Conservation (phyloP, 495 filamentous ascomycete genomes). For the Neurospora tetraspora region DNA sequence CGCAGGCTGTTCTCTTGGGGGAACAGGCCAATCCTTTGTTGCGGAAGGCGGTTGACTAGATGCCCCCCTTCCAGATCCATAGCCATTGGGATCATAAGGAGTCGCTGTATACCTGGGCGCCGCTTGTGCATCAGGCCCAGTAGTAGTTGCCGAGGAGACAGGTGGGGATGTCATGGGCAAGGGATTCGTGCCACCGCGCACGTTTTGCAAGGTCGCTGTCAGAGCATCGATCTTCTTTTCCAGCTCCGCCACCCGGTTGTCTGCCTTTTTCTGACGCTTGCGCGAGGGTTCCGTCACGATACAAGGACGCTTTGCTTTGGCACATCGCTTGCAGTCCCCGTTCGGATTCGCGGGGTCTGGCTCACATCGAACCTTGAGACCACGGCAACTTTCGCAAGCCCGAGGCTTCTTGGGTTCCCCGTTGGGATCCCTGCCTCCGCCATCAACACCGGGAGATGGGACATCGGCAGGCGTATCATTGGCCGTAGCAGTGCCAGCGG, state of each 20-base stretch:
- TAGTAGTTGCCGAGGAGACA: constrained; percentile 8
- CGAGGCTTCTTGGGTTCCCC: constrained; percentile 65
- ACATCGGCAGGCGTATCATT: neutral
- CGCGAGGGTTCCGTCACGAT: constrained; percentile 72
- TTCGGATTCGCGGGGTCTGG: constrained; percentile 52
- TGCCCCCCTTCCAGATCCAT: neutral
- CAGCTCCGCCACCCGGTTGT: constrained; percentile 81
- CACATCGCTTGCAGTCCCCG: constrained; percentile 72
- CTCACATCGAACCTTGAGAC: constrained; percentile 85
- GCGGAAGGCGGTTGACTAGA: neutral
- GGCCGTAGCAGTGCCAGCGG: neutral
- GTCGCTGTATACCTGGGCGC: neutral
- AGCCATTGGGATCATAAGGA: neutral
- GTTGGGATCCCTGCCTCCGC: constrained; percentile 26
- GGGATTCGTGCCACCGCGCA: constrained; percentile 22
- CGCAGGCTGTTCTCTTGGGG: neutral
- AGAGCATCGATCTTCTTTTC: constrained; percentile 91
- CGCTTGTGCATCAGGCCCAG: neutral
- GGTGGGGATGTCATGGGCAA: constrained; percentile 9
- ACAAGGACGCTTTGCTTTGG: constrained; percentile 70
- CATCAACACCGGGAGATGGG: constrained; percentile 5
- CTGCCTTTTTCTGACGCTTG: constrained; percentile 89
- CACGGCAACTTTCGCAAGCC: constrained; percentile 89
- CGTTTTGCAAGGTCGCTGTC: constrained; percentile 63
- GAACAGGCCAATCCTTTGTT: neutral